phyloP scores from a whole-genome alignment of 2,329 filamentous ascomycete species.

The Claviceps sp. region DNA sequence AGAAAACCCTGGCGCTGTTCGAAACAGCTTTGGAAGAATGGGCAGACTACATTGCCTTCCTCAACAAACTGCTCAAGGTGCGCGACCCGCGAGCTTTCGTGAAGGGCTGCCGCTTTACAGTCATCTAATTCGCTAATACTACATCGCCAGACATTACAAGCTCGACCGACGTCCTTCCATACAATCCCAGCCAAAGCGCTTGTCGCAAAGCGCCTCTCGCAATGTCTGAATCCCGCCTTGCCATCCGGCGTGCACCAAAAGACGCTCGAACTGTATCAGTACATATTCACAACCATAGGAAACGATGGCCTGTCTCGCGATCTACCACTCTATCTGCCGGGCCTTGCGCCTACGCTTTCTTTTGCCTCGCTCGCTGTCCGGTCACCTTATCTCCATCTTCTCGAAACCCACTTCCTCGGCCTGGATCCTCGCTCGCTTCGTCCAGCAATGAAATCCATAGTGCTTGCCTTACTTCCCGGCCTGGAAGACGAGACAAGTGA shows the following conservation, averaged over 20 bases:
- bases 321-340: constrained; percentile 77
- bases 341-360: constrained; percentile 75
- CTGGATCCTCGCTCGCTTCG: constrained; percentile 60
- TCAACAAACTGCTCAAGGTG: constrained; percentile 83
- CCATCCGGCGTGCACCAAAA: constrained; percentile 98
- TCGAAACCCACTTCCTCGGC: constrained; percentile 67
- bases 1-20: constrained; percentile 77
- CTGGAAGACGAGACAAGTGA: constrained; percentile 94
- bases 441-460: constrained; percentile 79
- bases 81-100: constrained; percentile 7
- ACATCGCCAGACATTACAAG: constrained; percentile 61
- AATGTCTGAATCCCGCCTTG: constrained; percentile 85
- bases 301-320: constrained; percentile 69
- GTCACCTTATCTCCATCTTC: constrained; percentile 68
- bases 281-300: constrained; percentile 78
- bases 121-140: constrained; percentile 1
- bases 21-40: constrained; percentile 93
- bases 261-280: constrained; percentile 82
- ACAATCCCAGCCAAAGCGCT: constrained; percentile 68
- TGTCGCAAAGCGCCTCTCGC: constrained; percentile 81
- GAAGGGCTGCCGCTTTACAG: not conserved
- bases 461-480: constrained; percentile 79
- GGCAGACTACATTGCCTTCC: constrained; percentile 97
- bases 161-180: constrained; percentile 57
- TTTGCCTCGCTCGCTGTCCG: constrained; percentile 91